Evolutionary conservation across 805 yeast genomes (phyloP).

Genomic region (Wickerhamomyces silvicola): DNA sequence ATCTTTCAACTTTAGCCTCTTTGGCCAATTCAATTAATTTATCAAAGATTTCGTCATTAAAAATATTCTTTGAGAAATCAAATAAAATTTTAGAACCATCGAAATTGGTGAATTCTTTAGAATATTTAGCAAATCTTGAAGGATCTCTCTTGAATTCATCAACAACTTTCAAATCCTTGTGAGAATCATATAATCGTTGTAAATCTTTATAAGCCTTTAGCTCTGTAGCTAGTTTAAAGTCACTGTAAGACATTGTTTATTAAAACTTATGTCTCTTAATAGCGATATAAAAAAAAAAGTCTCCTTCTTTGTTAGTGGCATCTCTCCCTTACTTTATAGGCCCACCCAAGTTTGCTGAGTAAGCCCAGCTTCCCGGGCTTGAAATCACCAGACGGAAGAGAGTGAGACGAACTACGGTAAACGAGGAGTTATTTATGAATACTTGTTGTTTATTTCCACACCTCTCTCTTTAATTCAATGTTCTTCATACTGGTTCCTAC

Average conservation of each 20-base stretch:
- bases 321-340: too few relatives aligned
- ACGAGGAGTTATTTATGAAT: too few relatives aligned
- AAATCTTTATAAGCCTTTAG: slow-evolving; percentile 82
- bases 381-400: slow-evolving; percentile 11
- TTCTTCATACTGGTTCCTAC: slow-evolving; percentile 46
- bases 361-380: too few relatives aligned
- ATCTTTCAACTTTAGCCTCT: slow-evolving; percentile 80
- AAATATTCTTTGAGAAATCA: slow-evolving; percentile 91
- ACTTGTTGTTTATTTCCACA: slow-evolving; percentile 24
- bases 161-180: slow-evolving; percentile 55
- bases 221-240: slow-evolving; percentile 54
- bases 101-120: slow-evolving; percentile 72
- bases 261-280: too few relatives aligned
- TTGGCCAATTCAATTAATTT: slow-evolving; percentile 73
- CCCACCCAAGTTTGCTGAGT: too few relatives aligned
- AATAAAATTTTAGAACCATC: slow-evolving; percentile 87
- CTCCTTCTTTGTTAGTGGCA: too few relatives aligned
- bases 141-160: slow-evolving; percentile 75
- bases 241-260: slow-evolving; percentile 1
- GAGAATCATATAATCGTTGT: slow-evolving; percentile 59
- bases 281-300: too few relatives aligned
- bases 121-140: slow-evolving; percentile 66
- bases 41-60: slow-evolving; percentile 74
- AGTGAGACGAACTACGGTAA: slow-evolving; percentile 2
- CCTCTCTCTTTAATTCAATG: slow-evolving; percentile 36